These are phyloP conservation scores for Nyssa sinensis DNA, from an alignment of 148 eudicot species.

Conservation along the genomic window DNA sequence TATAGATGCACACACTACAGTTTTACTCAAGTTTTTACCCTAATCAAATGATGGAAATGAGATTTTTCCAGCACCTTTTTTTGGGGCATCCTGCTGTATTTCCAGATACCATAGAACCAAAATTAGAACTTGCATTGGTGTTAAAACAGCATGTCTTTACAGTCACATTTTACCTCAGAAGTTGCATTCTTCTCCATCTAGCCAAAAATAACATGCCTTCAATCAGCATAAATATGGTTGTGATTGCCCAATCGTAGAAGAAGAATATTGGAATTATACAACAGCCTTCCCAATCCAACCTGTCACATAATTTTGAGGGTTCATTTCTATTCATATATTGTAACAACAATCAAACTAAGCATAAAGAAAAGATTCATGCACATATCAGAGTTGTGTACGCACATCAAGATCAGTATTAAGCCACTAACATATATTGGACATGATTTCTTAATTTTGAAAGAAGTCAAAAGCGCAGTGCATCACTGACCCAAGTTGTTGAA, in stretches of 20 bases:
- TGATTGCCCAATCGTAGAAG: background rate
- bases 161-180: background rate
- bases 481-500: background rate
- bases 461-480: background rate
- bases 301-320: constrained; percentile 1
- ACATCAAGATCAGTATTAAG: background rate
- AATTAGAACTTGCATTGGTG: background rate
- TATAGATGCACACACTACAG: no score
- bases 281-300: background rate
- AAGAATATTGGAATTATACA: background rate
- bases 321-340: background rate
- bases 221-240: background rate
- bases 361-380: background rate
- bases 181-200: background rate
- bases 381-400: background rate
- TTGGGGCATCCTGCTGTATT: no score
- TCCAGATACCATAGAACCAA: no score
- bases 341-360: constrained; percentile 1
- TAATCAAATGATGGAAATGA: no score
- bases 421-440: background rate
- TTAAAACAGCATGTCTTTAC: background rate
- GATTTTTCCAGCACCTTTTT: no score
- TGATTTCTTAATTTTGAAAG: background rate
- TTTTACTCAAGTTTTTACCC: no score
- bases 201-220: background rate